Percentiles rank a stretch among this genome's conserved stretches.
These are phyloP conservation scores for Lachnellula suecica DNA, from an alignment of 2,329 filamentous ascomycete species.

Conservation along the genomic window DNA sequence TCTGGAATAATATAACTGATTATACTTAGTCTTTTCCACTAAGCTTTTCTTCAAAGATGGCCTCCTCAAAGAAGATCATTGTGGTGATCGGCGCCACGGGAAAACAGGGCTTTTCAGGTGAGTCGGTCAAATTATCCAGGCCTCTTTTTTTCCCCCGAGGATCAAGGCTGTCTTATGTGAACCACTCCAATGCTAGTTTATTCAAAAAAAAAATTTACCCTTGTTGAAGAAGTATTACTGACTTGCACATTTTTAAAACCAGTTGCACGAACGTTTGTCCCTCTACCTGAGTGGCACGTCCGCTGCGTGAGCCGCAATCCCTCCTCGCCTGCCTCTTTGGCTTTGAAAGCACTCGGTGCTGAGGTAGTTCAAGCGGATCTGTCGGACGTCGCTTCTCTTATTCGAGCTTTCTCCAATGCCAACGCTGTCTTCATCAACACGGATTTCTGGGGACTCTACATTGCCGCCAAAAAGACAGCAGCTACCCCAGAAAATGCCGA, in stretches of 20 bases:
- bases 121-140: no score
- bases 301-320: constrained; percentile 21
- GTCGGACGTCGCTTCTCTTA: constrained; percentile 20
- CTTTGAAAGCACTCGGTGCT: constrained; percentile 20
- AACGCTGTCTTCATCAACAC: constrained; percentile 30
- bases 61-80: constrained; percentile 42
- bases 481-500: neutral
- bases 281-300: constrained; percentile 29
- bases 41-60: constrained; percentile 8
- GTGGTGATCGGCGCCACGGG: constrained; percentile 60
- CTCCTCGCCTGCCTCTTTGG: constrained; percentile 13
- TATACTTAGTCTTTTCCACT: neutral
- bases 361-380: constrained; percentile 29
- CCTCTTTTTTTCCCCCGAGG: no score
- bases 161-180: no score
- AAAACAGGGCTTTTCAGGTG: constrained; percentile 60
- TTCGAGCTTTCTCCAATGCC: constrained; percentile 21
- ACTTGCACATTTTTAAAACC: no score
- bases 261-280: constrained; percentile 39
- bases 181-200: no score
- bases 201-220: no score
- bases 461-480: neutral
- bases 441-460: constrained; percentile 24
- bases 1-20: neutral
- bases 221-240: no score